Evolutionary conservation across 169 alveolate genomes (phyloP), one percentile per base, ranked within the genome.

Genomic region (Eimeria acervulina): DNA sequence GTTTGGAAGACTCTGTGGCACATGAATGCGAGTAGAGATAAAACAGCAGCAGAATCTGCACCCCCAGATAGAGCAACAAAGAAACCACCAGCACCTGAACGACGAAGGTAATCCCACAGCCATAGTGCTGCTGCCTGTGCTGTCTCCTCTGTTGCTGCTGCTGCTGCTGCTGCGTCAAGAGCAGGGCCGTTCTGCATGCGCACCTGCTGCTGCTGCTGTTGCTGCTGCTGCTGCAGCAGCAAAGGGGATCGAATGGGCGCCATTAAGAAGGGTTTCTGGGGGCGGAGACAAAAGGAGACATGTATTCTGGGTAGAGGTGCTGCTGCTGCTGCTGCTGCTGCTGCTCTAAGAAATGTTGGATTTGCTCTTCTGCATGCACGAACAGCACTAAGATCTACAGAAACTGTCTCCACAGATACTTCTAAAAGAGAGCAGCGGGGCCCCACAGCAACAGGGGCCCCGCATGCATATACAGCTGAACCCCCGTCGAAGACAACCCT

Each of bases 51-150:
- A 42, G 96, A 80, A 95, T 98, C 99, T 28, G 98, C 97, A 0
- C 99, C 99, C 21, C 99, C 99, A 26, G 99, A 98, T 33, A 98
- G 90, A 2, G 99, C 98, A 28, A 98, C 87, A 94, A 98, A 98
- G 94, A 97, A 98, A 0, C 99, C 99, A 15, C 98, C 91, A 59
- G 93, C 94, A 38, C 93, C 94, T 19, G 97, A 96, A 23, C 97
- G 85, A 26, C 95, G 76, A 42, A 98, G 94, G 55, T 98, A 98
- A 94, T 98, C 99, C 99, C 99, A 98, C 26, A 98, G 91, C 97
- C 98, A 98, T 47, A 96, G 12, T 68, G 42, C 80, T 68, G 40
- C 80, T 26, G 80, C 7, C 19, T 4, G 3, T n/a, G 80, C 80
- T 68, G 80, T 17, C n/a, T 36, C 80, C n/a, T 36, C 80, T 68